phyloP scores from a whole-genome alignment of 345 rosid genomes.

The Euphorbia pulcherrima region DNA sequence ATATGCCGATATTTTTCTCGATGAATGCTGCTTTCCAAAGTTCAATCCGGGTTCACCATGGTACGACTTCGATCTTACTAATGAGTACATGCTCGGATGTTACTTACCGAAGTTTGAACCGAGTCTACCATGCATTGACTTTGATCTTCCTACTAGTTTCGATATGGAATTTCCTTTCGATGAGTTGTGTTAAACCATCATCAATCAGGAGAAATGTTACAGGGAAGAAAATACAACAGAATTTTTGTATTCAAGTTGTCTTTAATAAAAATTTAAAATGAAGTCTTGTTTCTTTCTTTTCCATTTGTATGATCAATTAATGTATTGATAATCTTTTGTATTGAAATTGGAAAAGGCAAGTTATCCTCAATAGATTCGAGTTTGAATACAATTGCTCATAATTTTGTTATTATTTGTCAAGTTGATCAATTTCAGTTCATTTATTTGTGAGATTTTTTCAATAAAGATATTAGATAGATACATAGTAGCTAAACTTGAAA shows the following conservation, averaged over 20 bases:
- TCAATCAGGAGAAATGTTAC: neutral
- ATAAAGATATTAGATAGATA: no score
- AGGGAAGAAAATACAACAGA: no score
- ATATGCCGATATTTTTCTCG: neutral
- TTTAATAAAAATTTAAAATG: no score
- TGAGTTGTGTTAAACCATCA: neutral
- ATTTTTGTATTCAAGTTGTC: neutral
- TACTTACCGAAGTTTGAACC: neutral
- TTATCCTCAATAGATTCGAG: neutral
- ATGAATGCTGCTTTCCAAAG: neutral
- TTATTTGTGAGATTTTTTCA: neutral
- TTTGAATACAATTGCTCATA: no score
- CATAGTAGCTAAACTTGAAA: no score
- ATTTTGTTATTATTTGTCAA: no score
- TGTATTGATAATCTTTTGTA: neutral
- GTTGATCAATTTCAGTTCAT: neutral
- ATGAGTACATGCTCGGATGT: no score
- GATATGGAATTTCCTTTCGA: conserved; percentile 3
- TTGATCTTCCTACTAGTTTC: neutral
- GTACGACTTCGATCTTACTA: neutral
- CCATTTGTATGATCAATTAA: neutral
- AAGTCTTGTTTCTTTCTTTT: neutral
- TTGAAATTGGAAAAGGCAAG: neutral
- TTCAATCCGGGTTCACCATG: neutral
- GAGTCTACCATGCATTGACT: neutral